phyloP scores from a whole-genome alignment of 1,284 basidiomycete species.

The Hymenochaete sp. region DNA sequence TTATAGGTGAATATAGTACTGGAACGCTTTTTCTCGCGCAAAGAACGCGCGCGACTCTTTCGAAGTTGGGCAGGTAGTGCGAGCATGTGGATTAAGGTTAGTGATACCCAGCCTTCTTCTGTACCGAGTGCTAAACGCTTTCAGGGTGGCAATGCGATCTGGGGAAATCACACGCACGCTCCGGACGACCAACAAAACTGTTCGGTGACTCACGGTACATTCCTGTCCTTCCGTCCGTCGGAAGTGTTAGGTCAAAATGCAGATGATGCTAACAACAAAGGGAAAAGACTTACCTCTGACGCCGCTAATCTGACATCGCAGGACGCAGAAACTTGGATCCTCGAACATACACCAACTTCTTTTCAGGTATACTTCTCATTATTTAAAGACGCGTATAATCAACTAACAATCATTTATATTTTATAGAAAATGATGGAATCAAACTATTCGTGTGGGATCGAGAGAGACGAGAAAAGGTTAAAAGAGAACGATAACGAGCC shows the following conservation, averaged over 20 bases:
- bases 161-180: conserved; percentile 71
- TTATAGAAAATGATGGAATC: conserved; percentile 75
- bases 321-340: conserved; percentile 71
- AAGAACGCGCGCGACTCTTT: conserved; percentile 87
- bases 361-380: conserved; percentile 54
- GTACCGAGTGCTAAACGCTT: not conserved
- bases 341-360: conserved; percentile 75
- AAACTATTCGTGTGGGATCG: conserved; percentile 94
- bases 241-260: conserved; percentile 19
- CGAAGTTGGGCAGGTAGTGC: conserved; percentile 93
- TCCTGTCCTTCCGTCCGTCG: conserved; percentile 69
- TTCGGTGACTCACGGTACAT: conserved; percentile 68
- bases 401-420: not conserved
- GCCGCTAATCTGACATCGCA: conserved; percentile 73
- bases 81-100: conserved; percentile 86
- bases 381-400: not conserved
- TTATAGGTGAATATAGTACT: conserved; percentile 41
- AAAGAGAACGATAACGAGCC: conserved; percentile 63
- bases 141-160: conserved; percentile 81
- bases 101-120: not conserved
- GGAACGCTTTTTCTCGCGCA: conserved; percentile 83
- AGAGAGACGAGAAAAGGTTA: conserved; percentile 62
- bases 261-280: conserved; percentile 25
- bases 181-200: conserved; percentile 68
- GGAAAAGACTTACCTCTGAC: conserved; percentile 26